Percentiles rank a stretch among this genome's conserved stretches.
phyloP scores from a whole-genome alignment of 352 stramenopile genomes.

The Phytophthora hybrid region DNA sequence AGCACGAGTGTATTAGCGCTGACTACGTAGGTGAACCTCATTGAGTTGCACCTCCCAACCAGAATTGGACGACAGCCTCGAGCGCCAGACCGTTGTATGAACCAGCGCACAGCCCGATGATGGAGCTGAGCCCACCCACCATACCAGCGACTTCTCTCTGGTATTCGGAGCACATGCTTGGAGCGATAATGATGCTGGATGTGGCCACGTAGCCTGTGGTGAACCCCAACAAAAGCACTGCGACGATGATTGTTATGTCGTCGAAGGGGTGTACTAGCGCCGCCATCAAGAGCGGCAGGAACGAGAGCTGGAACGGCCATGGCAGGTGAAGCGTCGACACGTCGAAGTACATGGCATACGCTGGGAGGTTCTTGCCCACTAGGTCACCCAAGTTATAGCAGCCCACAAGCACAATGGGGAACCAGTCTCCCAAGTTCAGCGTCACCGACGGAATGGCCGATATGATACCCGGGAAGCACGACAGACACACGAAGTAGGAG shows the following conservation, averaged over 20 bases:
- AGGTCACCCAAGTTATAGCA: slow-evolving; percentile 83
- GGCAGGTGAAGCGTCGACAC: slow-evolving; percentile 71
- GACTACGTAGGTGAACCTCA: neutral
- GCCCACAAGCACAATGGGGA: slow-evolving; percentile 77
- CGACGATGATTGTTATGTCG: slow-evolving; percentile 60
- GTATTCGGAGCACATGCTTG: slow-evolving; percentile 77
- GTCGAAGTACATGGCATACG: slow-evolving; percentile 80
- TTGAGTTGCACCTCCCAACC: slow-evolving; percentile 23
- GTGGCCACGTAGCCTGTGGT: slow-evolving; percentile 85
- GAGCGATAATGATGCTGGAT: slow-evolving; percentile 77
- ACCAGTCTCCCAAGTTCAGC: slow-evolving; percentile 69
- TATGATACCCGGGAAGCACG: slow-evolving; percentile 84
- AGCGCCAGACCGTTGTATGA: slow-evolving; percentile 82
- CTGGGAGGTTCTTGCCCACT: slow-evolving; percentile 79
- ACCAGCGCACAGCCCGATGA: slow-evolving; percentile 75
- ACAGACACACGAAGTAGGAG: slow-evolving; percentile 80
- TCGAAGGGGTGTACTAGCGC: slow-evolving; percentile 63
- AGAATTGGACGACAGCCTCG: slow-evolving; percentile 72
- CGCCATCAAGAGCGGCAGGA: slow-evolving; percentile 77
- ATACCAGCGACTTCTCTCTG: slow-evolving; percentile 85
- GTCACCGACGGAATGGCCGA: slow-evolving; percentile 73
- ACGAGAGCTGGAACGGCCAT: slow-evolving; percentile 69
- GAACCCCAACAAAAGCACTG: slow-evolving; percentile 66
- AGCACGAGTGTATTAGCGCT: neutral
- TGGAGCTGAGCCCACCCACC: slow-evolving; percentile 72